phyloP scores from a whole-genome alignment of 1,284 basidiomycete species.

The Moesziomyces antarcticus region DNA sequence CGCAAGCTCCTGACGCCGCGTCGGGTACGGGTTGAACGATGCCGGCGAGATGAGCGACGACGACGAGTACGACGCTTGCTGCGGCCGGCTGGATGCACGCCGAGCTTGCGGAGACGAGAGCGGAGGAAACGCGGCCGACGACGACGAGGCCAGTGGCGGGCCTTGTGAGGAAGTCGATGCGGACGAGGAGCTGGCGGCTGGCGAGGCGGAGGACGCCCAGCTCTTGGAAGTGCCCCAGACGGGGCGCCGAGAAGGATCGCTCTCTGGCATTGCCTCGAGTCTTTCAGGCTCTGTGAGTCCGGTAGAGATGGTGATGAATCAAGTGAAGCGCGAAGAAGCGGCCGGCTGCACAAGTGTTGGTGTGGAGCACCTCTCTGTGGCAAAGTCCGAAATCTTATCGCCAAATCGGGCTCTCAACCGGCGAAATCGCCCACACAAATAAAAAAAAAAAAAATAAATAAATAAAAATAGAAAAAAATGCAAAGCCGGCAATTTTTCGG shows the following conservation, averaged over 20 bases:
- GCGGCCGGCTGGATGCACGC: slow-evolving; percentile 12
- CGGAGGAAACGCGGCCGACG: slow-evolving; percentile 24
- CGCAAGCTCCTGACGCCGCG: slow-evolving; percentile 41
- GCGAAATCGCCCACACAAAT: no score
- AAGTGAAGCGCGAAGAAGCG: neutral
- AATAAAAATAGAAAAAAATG: no score
- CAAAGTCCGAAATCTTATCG: neutral
- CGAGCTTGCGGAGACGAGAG: slow-evolving; percentile 24
- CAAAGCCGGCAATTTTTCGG: no score
- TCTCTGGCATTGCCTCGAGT: slow-evolving; percentile 8
- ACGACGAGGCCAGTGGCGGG: slow-evolving; percentile 10
- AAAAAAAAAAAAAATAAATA: no score
- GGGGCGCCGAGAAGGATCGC: slow-evolving; percentile 6
- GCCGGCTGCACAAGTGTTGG: neutral
- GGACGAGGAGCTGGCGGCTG: slow-evolving; percentile 6
- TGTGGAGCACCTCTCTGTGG: neutral
- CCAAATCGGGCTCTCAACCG: no score
- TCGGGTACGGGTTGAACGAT: slow-evolving; percentile 48
- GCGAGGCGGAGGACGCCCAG: slow-evolving; percentile 5
- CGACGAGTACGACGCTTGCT: neutral
- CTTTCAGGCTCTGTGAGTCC: no score
- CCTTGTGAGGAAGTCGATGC: slow-evolving; percentile 16
- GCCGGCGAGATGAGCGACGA: slow-evolving; percentile 30
- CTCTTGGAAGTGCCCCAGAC: slow-evolving; percentile 26
- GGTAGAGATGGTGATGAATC: no score